Percentiles rank a stretch among this genome's conserved stretches.
Conservation (phyloP, 495 filamentous ascomycete genomes). For the Xylaria flabelliformis region DNA sequence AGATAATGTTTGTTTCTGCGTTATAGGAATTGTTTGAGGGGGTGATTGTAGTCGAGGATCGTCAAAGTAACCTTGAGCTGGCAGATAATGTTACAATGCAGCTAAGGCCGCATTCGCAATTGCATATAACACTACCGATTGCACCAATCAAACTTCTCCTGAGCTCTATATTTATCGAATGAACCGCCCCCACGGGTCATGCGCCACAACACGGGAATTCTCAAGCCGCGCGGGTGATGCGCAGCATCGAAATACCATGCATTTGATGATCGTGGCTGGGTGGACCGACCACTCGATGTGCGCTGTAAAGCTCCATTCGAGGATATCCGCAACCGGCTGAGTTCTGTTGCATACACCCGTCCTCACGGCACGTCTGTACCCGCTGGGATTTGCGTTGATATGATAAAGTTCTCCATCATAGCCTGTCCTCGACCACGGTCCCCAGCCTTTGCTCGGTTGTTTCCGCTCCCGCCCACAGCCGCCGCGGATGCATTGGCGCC, state of each 20-base stretch:
- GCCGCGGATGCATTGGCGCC: constrained; percentile 33
- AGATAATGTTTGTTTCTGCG: neutral
- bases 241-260: constrained; percentile 8
- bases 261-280: constrained; percentile 13
- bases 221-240: constrained; percentile 25
- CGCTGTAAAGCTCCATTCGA: neutral
- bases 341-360: constrained; percentile 14
- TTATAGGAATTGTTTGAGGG: neutral
- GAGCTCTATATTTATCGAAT: constrained; percentile 26
- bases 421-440: constrained; percentile 63
- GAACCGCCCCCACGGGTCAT: constrained; percentile 27
- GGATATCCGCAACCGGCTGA: constrained; percentile 13
- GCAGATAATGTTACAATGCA: constrained; percentile 20
- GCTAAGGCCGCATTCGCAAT: constrained; percentile 9
- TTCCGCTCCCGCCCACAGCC: constrained; percentile 33
- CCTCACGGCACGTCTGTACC: constrained; percentile 41
- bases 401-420: constrained; percentile 94
- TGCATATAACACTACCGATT: constrained; percentile 9
- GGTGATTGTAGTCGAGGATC: constrained; percentile 17
- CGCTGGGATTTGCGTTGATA: constrained; percentile 67
- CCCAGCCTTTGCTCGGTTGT: constrained; percentile 40
- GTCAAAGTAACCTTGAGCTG: constrained; percentile 17
- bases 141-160: constrained; percentile 14
- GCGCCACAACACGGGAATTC: constrained; percentile 14
- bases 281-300: constrained; percentile 7